Conservation (phyloP, 2,329 filamentous ascomycete genomes). For the Sporothrix euskadiensis region DNA sequence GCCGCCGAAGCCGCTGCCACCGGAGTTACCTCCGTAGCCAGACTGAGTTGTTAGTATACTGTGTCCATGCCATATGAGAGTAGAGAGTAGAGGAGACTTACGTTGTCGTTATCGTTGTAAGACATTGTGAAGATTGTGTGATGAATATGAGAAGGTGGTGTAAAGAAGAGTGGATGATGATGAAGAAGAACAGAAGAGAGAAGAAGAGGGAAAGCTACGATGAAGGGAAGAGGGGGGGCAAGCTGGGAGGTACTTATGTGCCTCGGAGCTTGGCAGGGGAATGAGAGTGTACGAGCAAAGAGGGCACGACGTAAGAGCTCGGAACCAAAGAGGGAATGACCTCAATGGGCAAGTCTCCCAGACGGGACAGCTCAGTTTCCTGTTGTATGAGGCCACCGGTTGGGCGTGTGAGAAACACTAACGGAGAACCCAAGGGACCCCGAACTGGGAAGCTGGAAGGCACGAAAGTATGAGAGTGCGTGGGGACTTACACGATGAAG, state of each 20-base stretch:
- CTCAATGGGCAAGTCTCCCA: background rate
- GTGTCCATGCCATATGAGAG: background rate
- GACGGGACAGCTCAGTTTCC: background rate
- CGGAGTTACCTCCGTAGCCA: constrained; percentile 32
- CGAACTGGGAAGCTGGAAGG: background rate
- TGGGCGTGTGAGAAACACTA: background rate
- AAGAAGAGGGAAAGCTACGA: background rate
- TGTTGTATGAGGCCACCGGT: constrained; percentile 4
- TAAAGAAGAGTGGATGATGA: background rate
- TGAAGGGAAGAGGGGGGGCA: background rate
- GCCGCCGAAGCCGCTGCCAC: constrained; percentile 32
- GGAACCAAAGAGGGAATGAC: background rate
- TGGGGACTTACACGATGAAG: background rate
- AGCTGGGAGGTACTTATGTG: constrained; percentile 24
- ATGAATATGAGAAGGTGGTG: constrained; percentile 2
- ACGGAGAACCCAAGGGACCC: background rate
- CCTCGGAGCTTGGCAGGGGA: constrained; percentile 19
- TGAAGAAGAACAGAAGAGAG: background rate
- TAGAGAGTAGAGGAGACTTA: constrained; percentile 22
- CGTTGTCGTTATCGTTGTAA: constrained; percentile 44
- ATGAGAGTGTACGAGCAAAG: background rate
- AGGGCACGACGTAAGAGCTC: background rate
- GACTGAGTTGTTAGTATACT: constrained; percentile 8
- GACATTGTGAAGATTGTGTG: constrained; percentile 44
- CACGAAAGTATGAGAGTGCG: background rate